phyloP scores from a whole-genome alignment of 495 filamentous ascomycete genomes.

The Hypoxylon fragiforme region DNA sequence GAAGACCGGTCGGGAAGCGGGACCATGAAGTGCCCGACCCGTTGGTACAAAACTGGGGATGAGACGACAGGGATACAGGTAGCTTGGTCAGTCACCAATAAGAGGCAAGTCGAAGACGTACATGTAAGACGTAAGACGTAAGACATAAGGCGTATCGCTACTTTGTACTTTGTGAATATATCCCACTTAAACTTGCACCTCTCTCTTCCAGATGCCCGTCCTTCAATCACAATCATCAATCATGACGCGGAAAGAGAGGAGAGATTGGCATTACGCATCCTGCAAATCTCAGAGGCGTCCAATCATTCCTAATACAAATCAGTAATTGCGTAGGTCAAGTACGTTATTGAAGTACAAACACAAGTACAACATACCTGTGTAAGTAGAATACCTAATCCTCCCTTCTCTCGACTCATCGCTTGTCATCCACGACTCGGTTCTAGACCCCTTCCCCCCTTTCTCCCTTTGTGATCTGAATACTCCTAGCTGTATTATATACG shows the following conservation, averaged over 20 bases:
- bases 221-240: not conserved
- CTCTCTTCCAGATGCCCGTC: no score
- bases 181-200: no score
- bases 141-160: constrained; percentile 10
- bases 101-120: constrained; percentile 4
- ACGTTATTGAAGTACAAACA: not conserved
- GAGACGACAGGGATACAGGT: constrained; percentile 3
- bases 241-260: constrained; percentile 32
- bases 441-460: no score
- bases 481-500: not conserved
- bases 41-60: constrained; percentile 4
- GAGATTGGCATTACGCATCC: constrained; percentile 20
- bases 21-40: constrained; percentile 19
- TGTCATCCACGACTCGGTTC: constrained; percentile 1
- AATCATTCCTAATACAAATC: no score
- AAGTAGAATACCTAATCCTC: not conserved
- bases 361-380: not conserved
- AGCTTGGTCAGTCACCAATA: constrained; percentile 11
- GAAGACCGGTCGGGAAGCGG: constrained; percentile 13
- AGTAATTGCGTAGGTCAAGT: not conserved
- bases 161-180: no score
- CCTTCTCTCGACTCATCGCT: not conserved
- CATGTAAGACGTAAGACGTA: constrained; percentile 11
- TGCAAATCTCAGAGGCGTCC: not conserved
- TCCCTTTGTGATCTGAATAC: constrained; percentile 11